These are phyloP conservation scores for Chytriomyces hyalinus DNA, from an alignment of 192 early-diverging fungal genomes.

Conservation along the genomic window DNA sequence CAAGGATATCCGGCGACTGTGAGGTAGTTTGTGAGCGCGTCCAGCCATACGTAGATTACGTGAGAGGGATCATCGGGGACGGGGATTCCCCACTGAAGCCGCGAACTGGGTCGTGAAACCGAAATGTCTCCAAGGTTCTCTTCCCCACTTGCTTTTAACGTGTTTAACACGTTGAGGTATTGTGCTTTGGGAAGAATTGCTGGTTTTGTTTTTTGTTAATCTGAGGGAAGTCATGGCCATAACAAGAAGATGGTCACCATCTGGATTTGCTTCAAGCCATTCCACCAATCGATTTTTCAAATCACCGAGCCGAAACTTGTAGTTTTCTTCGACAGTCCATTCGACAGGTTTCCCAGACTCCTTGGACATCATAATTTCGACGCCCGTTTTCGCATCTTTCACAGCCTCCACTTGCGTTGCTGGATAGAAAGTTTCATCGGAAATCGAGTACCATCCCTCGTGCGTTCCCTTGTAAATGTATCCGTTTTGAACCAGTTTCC, in stretches of 20 bases:
- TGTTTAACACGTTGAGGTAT: slow-evolving; percentile 38
- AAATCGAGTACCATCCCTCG: slow-evolving; percentile 94
- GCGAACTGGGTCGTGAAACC: slow-evolving; percentile 77
- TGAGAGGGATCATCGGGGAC: slow-evolving; percentile 88
- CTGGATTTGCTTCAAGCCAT: slow-evolving; percentile 75
- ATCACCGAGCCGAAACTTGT: slow-evolving; percentile 82
- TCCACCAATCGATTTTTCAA: slow-evolving; percentile 65
- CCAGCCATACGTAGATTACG: slow-evolving; percentile 97
- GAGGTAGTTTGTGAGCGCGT: slow-evolving; percentile 91
- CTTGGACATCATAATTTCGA: slow-evolving; percentile 63
- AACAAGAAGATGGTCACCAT: slow-evolving; percentile 41
- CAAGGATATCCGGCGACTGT: slow-evolving; percentile 88
- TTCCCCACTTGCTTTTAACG: slow-evolving; percentile 22
- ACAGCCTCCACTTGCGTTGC: slow-evolving; percentile 73
- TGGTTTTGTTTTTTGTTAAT: slow-evolving; percentile 7
- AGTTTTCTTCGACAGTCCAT: slow-evolving; percentile 92
- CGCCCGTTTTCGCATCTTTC: slow-evolving; percentile 46
- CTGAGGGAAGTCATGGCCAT: too few relatives aligned
- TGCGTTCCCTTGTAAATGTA: slow-evolving; percentile 91
- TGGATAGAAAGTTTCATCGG: slow-evolving; percentile 93
- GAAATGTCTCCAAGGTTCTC: slow-evolving; percentile 74
- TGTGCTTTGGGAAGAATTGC: slow-evolving; percentile 70
- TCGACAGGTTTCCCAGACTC: slow-evolving; percentile 87
- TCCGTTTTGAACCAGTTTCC: slow-evolving; percentile 65
- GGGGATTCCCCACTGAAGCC: slow-evolving; percentile 88